A percentile compares a stretch with the other conserved stretches of the same genome.
phyloP scores from a whole-genome alignment of 371 early-diverging fungal genomes.

The Rhizopus stolonifer region DNA sequence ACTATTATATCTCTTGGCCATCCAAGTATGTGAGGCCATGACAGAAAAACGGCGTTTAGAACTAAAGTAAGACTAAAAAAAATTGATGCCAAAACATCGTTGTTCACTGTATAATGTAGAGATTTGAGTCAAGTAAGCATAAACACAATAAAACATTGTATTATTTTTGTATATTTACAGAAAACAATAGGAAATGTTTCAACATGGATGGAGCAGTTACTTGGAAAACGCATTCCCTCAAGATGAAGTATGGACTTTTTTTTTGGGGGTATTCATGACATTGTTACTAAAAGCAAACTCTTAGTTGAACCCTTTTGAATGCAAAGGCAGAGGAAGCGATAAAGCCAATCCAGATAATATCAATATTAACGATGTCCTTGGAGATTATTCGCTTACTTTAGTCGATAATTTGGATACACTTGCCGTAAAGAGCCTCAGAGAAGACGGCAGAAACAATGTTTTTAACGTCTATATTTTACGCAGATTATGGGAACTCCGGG shows the following conservation, averaged over 20 bases:
- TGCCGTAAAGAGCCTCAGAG: too few relatives aligned
- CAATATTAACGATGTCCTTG: constrained; percentile 87
- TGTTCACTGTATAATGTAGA: constrained; percentile 19
- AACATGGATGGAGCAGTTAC: constrained; percentile 86
- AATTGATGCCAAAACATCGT: too few relatives aligned
- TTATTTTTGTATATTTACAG: too few relatives aligned
- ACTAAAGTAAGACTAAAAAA: constrained; percentile 13
- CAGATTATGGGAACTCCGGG: constrained; percentile 69
- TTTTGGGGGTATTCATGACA: background rate
- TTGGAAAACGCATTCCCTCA: constrained; percentile 83
- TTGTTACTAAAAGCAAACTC: background rate
- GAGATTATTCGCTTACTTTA: constrained; percentile 88
- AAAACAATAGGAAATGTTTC: constrained; percentile 73
- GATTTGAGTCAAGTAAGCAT: constrained; percentile 18
- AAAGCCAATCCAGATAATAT: constrained; percentile 58
- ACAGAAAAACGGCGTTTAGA: constrained; percentile 19
- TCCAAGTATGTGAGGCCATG: background rate
- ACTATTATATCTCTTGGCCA: background rate
- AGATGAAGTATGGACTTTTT: constrained; percentile 77
- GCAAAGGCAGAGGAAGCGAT: constrained; percentile 81
- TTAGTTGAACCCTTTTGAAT: constrained; percentile 81
- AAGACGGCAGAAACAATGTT: too few relatives aligned
- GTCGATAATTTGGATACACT: constrained; percentile 90
- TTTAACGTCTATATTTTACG: too few relatives aligned
- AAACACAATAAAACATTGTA: too few relatives aligned